A percentile compares a stretch with the other conserved stretches of the same genome.
Evolutionary conservation across 2,329 filamentous ascomycete species (phyloP).

Genomic region (Microcyclospora pomicola): DNA sequence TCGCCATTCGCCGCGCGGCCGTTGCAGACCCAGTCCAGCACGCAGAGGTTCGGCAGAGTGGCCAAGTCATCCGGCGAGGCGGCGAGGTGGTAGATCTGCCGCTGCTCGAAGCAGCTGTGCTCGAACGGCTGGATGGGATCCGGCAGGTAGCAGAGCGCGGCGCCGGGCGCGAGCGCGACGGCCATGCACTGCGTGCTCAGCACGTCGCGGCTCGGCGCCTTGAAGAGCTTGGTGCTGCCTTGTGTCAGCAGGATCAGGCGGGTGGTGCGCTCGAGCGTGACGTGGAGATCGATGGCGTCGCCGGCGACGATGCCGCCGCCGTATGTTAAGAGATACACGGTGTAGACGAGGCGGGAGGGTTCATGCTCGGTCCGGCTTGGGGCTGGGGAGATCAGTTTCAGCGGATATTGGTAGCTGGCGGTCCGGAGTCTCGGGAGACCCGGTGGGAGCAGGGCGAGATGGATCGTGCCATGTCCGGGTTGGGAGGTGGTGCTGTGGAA

Average conservation of each 20-base stretch:
- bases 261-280: slow-evolving; percentile 50
- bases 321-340: slow-evolving; percentile 86
- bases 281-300: slow-evolving; percentile 61
- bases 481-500: slow-evolving; percentile 61
- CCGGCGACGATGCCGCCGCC: slow-evolving; percentile 85
- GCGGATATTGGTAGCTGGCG: slow-evolving; percentile 80
- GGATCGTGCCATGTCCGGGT: slow-evolving; percentile 65
- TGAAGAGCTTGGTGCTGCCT: slow-evolving; percentile 94
- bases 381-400: slow-evolving; percentile 80
- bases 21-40: slow-evolving; percentile 89
- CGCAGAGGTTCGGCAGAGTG: slow-evolving; percentile 46
- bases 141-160: slow-evolving; percentile 54
- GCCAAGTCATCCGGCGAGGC: background rate
- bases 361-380: slow-evolving; percentile 29
- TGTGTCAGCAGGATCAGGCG: slow-evolving; percentile 49
- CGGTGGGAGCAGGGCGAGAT: slow-evolving; percentile 58
- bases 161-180: slow-evolving; percentile 33
- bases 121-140: slow-evolving; percentile 90
- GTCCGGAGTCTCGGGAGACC: slow-evolving; percentile 56
- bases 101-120: slow-evolving; percentile 70
- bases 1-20: slow-evolving; percentile 76
- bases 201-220: slow-evolving; percentile 43
- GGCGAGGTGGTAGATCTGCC: slow-evolving; percentile 54
- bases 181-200: slow-evolving; percentile 27
- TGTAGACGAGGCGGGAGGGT: slow-evolving; percentile 43